Evolutionary conservation across 106 monocot species (phyloP), one percentile per base, ranked within the genome.

Genomic region (Dendrobium officinale): DNA sequence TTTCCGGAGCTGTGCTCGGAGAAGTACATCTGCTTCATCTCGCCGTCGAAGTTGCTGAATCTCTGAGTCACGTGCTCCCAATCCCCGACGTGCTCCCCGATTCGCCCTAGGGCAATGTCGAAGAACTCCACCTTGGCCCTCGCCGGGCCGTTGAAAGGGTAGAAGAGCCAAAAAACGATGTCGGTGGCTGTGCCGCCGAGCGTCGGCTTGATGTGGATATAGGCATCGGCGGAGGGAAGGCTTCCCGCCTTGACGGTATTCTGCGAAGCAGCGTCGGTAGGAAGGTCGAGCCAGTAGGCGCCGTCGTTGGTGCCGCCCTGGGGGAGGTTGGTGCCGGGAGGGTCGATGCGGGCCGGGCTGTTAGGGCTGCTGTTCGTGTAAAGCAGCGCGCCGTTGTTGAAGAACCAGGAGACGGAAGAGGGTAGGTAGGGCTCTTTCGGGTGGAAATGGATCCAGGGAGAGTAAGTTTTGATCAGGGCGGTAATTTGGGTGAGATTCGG

Each of bases 21-120:
- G 85, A 90, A 92, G 81, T 88, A 96, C 10, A 92, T 81, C 54
- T 83, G 77, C 86, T 85, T 61, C 15, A 96, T 72, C 77, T 92
- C 87, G 5, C 96, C 93, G 2, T 55, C 85, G 73, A 90, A 80
- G 80, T 96, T 96, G 84, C 93, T 96, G 6, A 96, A 49, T 54
- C 96, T 73, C 17, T 93, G 75, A 0, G 93, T 96, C 10, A 96
- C 78, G 64, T 96, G 96, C 86, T 96, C 93, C 96, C 96, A 96
- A 77, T 96, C 96, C 2, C 93, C 93, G 1, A 92, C 90, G 77
- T 96, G 96, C 83, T 91, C 88, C 9, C 96, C 96, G 13, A 93
- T 92, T 67, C 54, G 84, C 4, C 93, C 91, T 5, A 96, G 67
- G 3, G 78, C 17, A 51, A 96, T 20, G 59, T 77, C 85, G 13